phyloP scores from a whole-genome alignment of 2,329 filamentous ascomycete genomes.

The Phialophora verrucosa region DNA sequence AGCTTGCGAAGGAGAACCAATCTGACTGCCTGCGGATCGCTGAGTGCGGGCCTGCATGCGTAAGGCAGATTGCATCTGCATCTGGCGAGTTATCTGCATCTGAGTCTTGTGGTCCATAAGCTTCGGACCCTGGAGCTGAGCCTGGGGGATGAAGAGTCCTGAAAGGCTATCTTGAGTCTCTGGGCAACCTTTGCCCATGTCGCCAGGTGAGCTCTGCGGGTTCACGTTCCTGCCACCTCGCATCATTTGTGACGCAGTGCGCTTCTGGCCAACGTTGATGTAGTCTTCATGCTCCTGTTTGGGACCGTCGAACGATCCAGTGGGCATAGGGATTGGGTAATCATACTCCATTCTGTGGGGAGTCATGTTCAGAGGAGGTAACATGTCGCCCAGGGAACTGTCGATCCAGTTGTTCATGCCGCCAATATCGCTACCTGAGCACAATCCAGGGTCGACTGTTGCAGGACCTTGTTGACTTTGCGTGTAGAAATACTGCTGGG shows the following conservation, averaged over 20 bases:
- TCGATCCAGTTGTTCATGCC: conserved; percentile 20
- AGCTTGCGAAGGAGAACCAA: background rate
- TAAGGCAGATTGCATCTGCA: background rate
- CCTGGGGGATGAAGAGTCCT: background rate
- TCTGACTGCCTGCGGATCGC: background rate
- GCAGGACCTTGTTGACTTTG: background rate
- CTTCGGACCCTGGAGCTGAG: background rate
- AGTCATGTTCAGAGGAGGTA: conserved; percentile 14
- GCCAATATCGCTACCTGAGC: background rate
- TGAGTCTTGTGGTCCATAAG: background rate
- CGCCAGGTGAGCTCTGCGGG: background rate
- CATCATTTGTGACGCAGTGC: conserved; percentile 10
- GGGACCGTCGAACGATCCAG: conserved; percentile 16
- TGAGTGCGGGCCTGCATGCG: background rate
- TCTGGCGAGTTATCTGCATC: background rate
- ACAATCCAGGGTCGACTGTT: background rate
- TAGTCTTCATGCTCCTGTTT: background rate
- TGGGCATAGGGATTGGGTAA: conserved; percentile 21
- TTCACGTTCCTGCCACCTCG: background rate
- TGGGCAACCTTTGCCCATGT: background rate
- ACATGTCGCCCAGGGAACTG: conserved; percentile 6
- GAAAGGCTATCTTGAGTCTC: background rate
- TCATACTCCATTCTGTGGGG: conserved; percentile 20
- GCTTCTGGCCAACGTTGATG: conserved; percentile 7
- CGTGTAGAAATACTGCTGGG: background rate